Conservation (phyloP, 2,329 filamentous ascomycete species). For the Epichloe sylvatica region DNA sequence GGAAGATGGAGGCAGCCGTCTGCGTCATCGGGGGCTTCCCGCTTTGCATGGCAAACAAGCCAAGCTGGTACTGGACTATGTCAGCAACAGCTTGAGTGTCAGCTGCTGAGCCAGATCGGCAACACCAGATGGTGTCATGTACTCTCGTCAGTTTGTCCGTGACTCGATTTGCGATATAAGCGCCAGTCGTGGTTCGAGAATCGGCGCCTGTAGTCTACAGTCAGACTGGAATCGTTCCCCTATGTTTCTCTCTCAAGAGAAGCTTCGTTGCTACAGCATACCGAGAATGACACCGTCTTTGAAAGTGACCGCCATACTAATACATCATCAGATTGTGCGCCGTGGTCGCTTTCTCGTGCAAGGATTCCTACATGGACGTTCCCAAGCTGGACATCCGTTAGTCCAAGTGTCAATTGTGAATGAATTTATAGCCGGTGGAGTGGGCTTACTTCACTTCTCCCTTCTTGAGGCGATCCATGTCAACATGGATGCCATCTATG, state of each 20-base stretch:
- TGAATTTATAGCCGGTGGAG: neutral
- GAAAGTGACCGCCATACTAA: constrained; percentile 93
- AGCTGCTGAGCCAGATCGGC: constrained; percentile 89
- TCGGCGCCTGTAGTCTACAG: constrained; percentile 53
- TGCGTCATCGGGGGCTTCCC: constrained; percentile 85
- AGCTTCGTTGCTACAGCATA: constrained; percentile 20
- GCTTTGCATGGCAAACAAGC: constrained; percentile 82
- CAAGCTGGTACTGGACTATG: constrained; percentile 92
- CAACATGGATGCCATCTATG: constrained; percentile 94
- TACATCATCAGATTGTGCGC: constrained; percentile 25
- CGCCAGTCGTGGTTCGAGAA: constrained; percentile 90
- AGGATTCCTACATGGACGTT: constrained; percentile 68
- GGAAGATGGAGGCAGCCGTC: constrained; percentile 89
- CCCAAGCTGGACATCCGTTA: constrained; percentile 53
- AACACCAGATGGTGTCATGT: constrained; percentile 99
- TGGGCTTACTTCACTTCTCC: constrained; percentile 86
- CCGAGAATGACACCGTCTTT: constrained; percentile 92
- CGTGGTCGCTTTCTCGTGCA: constrained; percentile 10
- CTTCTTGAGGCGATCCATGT: constrained; percentile 98
- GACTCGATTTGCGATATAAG: constrained; percentile 97
- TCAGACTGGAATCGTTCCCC: constrained; percentile 6
- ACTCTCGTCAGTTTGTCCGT: constrained; percentile 98
- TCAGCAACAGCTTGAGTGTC: constrained; percentile 97
- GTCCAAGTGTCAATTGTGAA: constrained; percentile 2
- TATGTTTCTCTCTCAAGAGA: neutral